phyloP scores from a whole-genome alignment of 768 basidiomycete genomes.

The Kwoniella pini region DNA sequence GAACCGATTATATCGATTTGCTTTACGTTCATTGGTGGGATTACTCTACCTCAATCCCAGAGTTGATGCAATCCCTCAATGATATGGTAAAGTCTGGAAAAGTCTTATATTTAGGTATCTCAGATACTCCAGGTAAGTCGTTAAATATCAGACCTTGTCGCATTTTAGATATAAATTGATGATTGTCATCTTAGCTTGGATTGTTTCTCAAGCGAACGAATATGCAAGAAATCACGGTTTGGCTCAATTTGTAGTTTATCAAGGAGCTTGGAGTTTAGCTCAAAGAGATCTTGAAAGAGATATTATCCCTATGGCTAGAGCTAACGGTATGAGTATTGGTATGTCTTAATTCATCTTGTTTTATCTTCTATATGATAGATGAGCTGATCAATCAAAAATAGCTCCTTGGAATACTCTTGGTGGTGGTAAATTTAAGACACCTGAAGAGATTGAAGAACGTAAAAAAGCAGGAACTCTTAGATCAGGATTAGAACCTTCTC shows the following conservation, averaged over 20 bases:
- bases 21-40: slow-evolving; percentile 58
- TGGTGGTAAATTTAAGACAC: slow-evolving; percentile 54
- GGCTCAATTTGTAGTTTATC: slow-evolving; percentile 62
- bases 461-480: slow-evolving; percentile 23
- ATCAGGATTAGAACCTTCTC: slow-evolving; percentile 10
- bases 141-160: too few relatives aligned
- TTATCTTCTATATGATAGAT: not conserved
- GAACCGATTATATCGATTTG: slow-evolving; percentile 42
- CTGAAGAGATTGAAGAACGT: slow-evolving; percentile 33
- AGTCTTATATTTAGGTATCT: slow-evolving; percentile 48
- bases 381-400: too few relatives aligned
- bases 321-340: slow-evolving; percentile 25
- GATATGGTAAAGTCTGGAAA: slow-evolving; percentile 61
- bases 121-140: slow-evolving; percentile 40
- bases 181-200: slow-evolving; percentile 9
- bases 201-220: slow-evolving; percentile 56
- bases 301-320: slow-evolving; percentile 58
- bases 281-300: slow-evolving; percentile 61
- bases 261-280: slow-evolving; percentile 38
- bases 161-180: too few relatives aligned
- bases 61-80: slow-evolving; percentile 64
- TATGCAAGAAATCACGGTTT: slow-evolving; percentile 60
- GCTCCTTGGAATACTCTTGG: slow-evolving; percentile 59
- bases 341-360: slow-evolving; percentile 1
- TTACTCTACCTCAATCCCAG: slow-evolving; percentile 60